Conservation (phyloP, 2,329 filamentous ascomycete species). For the Fusarium agapanthi region DNA sequence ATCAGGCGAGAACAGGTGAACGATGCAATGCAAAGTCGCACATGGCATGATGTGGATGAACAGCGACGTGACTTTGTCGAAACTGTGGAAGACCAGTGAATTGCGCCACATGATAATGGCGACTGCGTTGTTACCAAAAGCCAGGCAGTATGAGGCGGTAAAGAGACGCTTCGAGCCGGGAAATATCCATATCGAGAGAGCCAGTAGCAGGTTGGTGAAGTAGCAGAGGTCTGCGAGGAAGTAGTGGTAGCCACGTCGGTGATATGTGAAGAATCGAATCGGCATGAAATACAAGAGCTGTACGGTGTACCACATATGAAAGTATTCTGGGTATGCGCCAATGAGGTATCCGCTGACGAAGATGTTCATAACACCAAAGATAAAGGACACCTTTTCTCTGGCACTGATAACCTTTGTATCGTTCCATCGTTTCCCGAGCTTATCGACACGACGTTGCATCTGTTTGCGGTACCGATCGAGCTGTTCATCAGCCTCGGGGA, state of each 20-base stretch:
- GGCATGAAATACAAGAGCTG: slow-evolving; percentile 97
- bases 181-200: slow-evolving; percentile 89
- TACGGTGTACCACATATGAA: slow-evolving; percentile 90
- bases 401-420: slow-evolving; percentile 87
- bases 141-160: slow-evolving; percentile 89
- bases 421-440: slow-evolving; percentile 85
- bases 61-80: slow-evolving; percentile 97
- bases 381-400: slow-evolving; percentile 95
- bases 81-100: slow-evolving; percentile 95
- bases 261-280: slow-evolving; percentile 90
- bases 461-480: slow-evolving; percentile 88
- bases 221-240: slow-evolving; percentile 98
- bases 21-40: slow-evolving; percentile 88
- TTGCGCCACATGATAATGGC: slow-evolving; percentile 99
- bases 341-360: slow-evolving; percentile 96
- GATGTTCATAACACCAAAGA: slow-evolving; percentile 95
- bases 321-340: slow-evolving; percentile 83
- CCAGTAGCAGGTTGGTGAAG: slow-evolving; percentile 89
- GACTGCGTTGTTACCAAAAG: slow-evolving; percentile 95
- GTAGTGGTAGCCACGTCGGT: slow-evolving; percentile 92
- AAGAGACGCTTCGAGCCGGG: slow-evolving; percentile 90
- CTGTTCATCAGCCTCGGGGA: slow-evolving; percentile 90
- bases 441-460: slow-evolving; percentile 90
- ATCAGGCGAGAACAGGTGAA: slow-evolving; percentile 78
- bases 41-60: slow-evolving; percentile 99